These are phyloP conservation scores for Pholiota microspora DNA, from an alignment of 768 basidiomycete species.

Conservation along the genomic window DNA sequence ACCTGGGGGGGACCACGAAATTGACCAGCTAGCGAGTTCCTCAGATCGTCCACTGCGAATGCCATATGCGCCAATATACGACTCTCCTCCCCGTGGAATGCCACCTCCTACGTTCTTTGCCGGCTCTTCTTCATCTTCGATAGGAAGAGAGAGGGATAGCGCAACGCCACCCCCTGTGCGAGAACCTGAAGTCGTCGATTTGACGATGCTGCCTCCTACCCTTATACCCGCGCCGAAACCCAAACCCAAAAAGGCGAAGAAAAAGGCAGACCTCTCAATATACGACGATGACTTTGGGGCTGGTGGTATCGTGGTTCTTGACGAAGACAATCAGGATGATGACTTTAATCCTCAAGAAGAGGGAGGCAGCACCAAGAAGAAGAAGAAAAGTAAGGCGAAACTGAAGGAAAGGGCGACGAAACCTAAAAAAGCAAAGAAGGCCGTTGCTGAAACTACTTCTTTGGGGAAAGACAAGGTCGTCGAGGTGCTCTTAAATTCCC, in stretches of 20 bases:
- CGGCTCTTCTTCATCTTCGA: constrained; percentile 37
- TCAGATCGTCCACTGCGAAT: constrained; percentile 1
- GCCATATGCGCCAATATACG: neutral
- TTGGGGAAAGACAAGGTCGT: constrained; percentile 6
- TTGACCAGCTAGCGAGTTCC: constrained; percentile 27
- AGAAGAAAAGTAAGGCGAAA: constrained; percentile 15
- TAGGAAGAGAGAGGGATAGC: constrained; percentile 12
- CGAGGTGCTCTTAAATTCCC: constrained; percentile 25
- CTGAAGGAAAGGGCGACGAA: constrained; percentile 20
- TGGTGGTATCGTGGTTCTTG: constrained; percentile 7
- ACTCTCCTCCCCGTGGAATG: constrained; percentile 13
- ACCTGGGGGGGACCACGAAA: constrained; percentile 10
- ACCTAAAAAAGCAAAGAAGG: constrained; percentile 13
- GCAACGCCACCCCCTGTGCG: neutral
- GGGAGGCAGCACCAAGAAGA: constrained; percentile 14
- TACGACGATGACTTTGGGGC: neutral
- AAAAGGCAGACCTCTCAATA: constrained; percentile 18
- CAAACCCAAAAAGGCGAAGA: constrained; percentile 27
- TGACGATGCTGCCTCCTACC: constrained; percentile 28
- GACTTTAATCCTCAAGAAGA: constrained; percentile 22
- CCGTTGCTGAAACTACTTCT: neutral
- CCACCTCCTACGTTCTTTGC: constrained; percentile 46
- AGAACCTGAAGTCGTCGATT: constrained; percentile 25
- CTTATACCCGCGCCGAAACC: constrained; percentile 12
- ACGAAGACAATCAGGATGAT: constrained; percentile 28